phyloP scores from a whole-genome alignment of 495 filamentous ascomycete genomes.

The Durotheca rogersii region DNA sequence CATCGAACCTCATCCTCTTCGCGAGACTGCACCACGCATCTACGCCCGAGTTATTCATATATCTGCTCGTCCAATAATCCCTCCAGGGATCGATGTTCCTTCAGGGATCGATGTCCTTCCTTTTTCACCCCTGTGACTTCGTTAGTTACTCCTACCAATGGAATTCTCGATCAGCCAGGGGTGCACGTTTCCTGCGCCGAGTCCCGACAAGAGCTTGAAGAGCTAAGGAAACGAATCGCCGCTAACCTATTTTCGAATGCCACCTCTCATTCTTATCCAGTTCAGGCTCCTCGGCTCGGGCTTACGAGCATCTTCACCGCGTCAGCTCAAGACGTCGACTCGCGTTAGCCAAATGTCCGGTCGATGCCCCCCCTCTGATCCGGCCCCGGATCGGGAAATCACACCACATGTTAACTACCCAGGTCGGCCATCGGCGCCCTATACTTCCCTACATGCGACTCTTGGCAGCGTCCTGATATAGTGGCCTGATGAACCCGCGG shows the following conservation, averaged over 20 bases:
- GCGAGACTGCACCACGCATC: constrained; percentile 24
- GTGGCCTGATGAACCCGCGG: constrained; percentile 7
- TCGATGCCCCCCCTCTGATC: background rate
- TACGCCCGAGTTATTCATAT: constrained; percentile 24
- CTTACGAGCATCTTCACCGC: constrained; percentile 18
- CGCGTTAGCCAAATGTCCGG: constrained; percentile 12
- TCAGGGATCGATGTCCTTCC: constrained; percentile 11
- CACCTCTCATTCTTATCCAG: constrained; percentile 4
- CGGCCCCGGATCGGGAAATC: constrained; percentile 26
- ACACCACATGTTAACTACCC: constrained; percentile 21
- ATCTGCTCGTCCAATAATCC: constrained; percentile 14
- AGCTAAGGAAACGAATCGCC: constrained; percentile 11
- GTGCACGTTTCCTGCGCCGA: constrained; percentile 11
- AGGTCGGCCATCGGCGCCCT: constrained; percentile 5
- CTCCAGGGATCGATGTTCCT: constrained; percentile 16
- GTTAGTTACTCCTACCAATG: constrained; percentile 9
- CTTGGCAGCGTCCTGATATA: constrained; percentile 7
- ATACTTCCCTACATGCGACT: constrained; percentile 5
- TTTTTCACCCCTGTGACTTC: constrained; percentile 15
- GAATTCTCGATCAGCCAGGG: constrained; percentile 11
- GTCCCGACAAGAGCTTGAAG: constrained; percentile 10
- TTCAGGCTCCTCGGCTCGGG: constrained; percentile 10
- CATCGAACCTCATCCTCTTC: constrained; percentile 18
- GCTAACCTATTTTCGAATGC: constrained; percentile 5
- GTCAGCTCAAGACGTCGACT: constrained; percentile 11